phyloP scores from a whole-genome alignment of 2,329 filamentous ascomycete genomes.

The Cryphonectria parasitica region DNA sequence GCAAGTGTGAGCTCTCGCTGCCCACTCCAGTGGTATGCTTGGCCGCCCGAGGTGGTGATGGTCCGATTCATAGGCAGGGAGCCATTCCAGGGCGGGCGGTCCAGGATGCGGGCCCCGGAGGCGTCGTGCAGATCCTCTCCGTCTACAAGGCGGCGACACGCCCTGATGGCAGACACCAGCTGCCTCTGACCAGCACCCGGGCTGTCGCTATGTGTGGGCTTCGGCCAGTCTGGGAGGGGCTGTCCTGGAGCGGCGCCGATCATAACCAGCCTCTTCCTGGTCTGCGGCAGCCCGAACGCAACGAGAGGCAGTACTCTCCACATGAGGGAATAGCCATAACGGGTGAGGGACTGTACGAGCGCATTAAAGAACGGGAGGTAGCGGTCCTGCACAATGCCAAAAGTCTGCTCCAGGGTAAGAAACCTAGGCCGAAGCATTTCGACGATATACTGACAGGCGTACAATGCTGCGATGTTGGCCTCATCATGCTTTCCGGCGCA shows the following conservation, averaged over 20 bases:
- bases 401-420: conserved; percentile 79
- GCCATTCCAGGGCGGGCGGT: conserved; percentile 47
- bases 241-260: conserved; percentile 71
- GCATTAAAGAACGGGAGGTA: conserved; percentile 60
- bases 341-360: conserved; percentile 67
- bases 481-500: conserved; percentile 62
- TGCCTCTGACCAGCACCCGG: conserved; percentile 41
- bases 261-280: conserved; percentile 57
- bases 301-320: conserved; percentile 65
- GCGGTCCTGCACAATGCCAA: conserved; percentile 61
- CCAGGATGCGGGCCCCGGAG: conserved; percentile 28
- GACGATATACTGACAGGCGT: conserved; percentile 59
- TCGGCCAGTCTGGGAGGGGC: conserved; percentile 66
- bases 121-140: conserved; percentile 45
- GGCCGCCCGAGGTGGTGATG: conserved; percentile 67
- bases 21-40: conserved; percentile 69
- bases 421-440: conserved; percentile 65
- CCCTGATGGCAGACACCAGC: conserved; percentile 50
- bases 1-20: conserved; percentile 64
- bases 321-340: conserved; percentile 68
- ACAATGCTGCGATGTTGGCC: conserved; percentile 65
- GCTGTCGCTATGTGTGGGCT: conserved; percentile 58
- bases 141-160: conserved; percentile 42
- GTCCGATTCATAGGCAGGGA: conserved; percentile 55
- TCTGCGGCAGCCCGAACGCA: conserved; percentile 56